Evolutionary conservation across 208 protist species (phyloP).

Genomic region (Trypanosoma platydactyli): DNA sequence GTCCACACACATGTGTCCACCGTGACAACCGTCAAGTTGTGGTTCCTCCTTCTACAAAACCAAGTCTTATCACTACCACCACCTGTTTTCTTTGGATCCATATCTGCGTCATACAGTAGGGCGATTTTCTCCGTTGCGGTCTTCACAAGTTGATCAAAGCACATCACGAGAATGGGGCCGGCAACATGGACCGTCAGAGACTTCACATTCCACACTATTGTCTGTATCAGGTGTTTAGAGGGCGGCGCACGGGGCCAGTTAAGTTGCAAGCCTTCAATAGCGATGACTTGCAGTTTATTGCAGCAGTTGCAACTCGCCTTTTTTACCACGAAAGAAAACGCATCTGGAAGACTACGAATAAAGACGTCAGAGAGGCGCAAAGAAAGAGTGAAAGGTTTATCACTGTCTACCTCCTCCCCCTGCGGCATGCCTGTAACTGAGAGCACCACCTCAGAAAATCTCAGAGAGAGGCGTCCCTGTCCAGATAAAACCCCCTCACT

Average conservation of each 20-base stretch:
- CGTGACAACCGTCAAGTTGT: slow-evolving; percentile 15
- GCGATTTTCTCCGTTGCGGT: slow-evolving; percentile 9
- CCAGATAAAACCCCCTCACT: neutral
- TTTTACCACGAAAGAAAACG: neutral
- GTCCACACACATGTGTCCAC: slow-evolving; percentile 19
- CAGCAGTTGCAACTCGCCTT: neutral
- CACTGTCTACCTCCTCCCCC: neutral
- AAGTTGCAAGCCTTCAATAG: slow-evolving; percentile 12
- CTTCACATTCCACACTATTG: slow-evolving; percentile 8
- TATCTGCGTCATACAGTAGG: slow-evolving; percentile 3
- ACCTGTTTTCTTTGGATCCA: neutral
- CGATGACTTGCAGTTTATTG: neutral
- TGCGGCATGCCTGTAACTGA: neutral
- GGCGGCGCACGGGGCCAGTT: neutral
- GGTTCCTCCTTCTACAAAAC: neutral
- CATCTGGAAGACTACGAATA: neutral
- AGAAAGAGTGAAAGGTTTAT: neutral
- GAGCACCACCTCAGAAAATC: neutral
- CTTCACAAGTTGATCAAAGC: slow-evolving; percentile 17
- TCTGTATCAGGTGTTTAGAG: neutral
- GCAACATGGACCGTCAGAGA: slow-evolving; percentile 2
- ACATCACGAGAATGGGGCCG: slow-evolving; percentile 3
- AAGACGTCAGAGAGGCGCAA: neutral
- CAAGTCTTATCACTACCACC: neutral
- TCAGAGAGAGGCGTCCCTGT: slow-evolving; percentile 1